These are phyloP conservation scores for Tephrocybe sp. DNA, from an alignment of 768 basidiomycete species.

Conservation along the genomic window DNA sequence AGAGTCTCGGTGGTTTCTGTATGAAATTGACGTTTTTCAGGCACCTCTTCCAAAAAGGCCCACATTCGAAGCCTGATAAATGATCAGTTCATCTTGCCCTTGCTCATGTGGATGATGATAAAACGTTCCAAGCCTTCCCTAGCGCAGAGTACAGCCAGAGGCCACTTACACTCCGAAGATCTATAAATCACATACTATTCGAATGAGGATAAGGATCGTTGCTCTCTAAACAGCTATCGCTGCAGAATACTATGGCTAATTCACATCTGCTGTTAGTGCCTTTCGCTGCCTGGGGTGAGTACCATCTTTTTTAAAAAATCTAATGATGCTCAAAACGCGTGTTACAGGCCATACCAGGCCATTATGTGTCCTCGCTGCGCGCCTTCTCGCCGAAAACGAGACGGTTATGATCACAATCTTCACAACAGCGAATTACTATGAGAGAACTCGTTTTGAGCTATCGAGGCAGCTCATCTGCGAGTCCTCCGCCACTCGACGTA, in stretches of 20 bases:
- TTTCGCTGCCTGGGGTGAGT: slow-evolving; percentile 9
- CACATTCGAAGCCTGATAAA: too few species aligned
- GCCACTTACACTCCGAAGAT: too few species aligned
- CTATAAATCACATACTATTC: too few species aligned
- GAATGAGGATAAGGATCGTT: too few species aligned
- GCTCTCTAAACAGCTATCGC: neutral
- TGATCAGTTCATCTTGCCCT: too few species aligned
- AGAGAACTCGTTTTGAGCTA: slow-evolving; percentile 7
- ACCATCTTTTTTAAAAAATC: neutral
- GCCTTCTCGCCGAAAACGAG: slow-evolving; percentile 9
- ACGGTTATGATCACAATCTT: slow-evolving; percentile 11
- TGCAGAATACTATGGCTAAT: neutral
- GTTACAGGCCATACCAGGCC: slow-evolving; percentile 14
- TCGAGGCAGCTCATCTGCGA: slow-evolving; percentile 4
- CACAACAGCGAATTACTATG: neutral
- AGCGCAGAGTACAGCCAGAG: too few species aligned
- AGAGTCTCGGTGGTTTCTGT: too few species aligned
- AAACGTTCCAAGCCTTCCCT: too few species aligned
- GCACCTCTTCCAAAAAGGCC: too few species aligned
- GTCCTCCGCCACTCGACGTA: neutral
- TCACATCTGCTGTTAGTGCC: slow-evolving; percentile 3
- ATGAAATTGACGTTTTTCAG: too few species aligned
- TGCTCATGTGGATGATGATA: too few species aligned
- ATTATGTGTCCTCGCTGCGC: slow-evolving; percentile 10
- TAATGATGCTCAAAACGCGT: neutral